Conservation (phyloP, 2,329 filamentous ascomycete genomes). For the Pseudocercospora cruenta region DNA sequence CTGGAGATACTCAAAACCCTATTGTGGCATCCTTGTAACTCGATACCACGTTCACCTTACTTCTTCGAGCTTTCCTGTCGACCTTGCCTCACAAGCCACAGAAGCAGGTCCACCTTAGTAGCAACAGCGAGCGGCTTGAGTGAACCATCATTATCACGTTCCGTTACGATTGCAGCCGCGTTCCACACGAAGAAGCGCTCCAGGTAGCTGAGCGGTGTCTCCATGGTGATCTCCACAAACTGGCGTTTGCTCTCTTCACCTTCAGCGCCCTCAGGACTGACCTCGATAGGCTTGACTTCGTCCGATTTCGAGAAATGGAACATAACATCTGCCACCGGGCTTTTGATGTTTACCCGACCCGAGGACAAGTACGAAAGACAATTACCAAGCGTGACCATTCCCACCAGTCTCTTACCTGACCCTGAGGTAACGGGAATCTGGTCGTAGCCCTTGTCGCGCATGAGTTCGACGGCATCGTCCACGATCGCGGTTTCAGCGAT, state of each 20-base stretch:
- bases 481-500: slow-evolving; percentile 72
- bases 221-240: slow-evolving; percentile 92
- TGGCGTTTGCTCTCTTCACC: slow-evolving; percentile 56
- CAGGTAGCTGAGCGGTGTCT: slow-evolving; percentile 80
- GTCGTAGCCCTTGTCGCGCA: slow-evolving; percentile 98
- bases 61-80: slow-evolving; percentile 22
- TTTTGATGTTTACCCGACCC: slow-evolving; percentile 74
- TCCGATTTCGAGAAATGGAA: slow-evolving; percentile 89
- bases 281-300: slow-evolving; percentile 88
- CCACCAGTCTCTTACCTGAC: slow-evolving; percentile 72
- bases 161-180: slow-evolving; percentile 90
- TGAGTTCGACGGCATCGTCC: slow-evolving; percentile 90
- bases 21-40: background rate
- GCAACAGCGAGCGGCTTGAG: slow-evolving; percentile 85
- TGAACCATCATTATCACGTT: slow-evolving; percentile 60
- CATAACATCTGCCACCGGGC: slow-evolving; percentile 85
- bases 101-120: slow-evolving; percentile 93
- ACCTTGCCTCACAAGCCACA: slow-evolving; percentile 79
- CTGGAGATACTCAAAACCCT: background rate
- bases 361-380: slow-evolving; percentile 86
- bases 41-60: background rate
- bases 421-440: slow-evolving; percentile 86
- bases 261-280: slow-evolving; percentile 57
- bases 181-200: slow-evolving; percentile 99
- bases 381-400: slow-evolving; percentile 92